Evolutionary conservation across 2,329 filamentous ascomycete species (phyloP).

Genomic region (Hypomyces rosellus): DNA sequence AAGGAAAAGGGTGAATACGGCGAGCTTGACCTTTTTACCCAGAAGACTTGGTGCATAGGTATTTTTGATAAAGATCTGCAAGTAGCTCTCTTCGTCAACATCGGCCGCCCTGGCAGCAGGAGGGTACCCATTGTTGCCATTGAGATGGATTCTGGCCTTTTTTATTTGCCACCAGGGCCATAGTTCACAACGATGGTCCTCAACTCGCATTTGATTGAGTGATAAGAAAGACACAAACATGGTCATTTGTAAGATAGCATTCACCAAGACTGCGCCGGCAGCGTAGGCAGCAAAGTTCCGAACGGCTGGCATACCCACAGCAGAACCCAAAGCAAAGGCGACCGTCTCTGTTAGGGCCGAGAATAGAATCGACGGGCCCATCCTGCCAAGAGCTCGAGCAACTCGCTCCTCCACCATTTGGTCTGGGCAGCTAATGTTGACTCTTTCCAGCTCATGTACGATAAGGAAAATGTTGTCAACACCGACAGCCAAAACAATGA

Average conservation of each 20-base stretch:
- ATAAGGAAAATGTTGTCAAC: constrained; percentile 99
- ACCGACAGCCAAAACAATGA: constrained; percentile 90
- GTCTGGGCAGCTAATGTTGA: constrained; percentile 88
- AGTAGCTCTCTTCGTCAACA: constrained; percentile 71
- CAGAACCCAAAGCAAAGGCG: constrained; percentile 85
- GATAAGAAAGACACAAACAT: constrained; percentile 92
- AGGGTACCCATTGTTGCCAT: constrained; percentile 47
- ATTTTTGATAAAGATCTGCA: constrained; percentile 87
- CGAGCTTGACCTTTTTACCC: constrained; percentile 70
- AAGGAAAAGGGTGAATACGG: constrained; percentile 73
- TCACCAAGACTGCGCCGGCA: constrained; percentile 92
- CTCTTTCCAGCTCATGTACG: constrained; percentile 93
- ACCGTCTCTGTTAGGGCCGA: constrained; percentile 93
- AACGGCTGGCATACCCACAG: constrained; percentile 96
- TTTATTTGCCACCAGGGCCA: constrained; percentile 82
- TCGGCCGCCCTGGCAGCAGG: constrained; percentile 57
- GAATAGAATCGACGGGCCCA: constrained; percentile 93
- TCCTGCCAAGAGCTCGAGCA: constrained; percentile 82
- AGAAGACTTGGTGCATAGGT: constrained; percentile 79
- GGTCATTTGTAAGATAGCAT: constrained; percentile 92
- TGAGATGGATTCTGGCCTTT: constrained; percentile 62
- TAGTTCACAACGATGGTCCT: constrained; percentile 83
- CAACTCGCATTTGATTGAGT: constrained; percentile 84
- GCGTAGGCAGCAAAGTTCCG: constrained; percentile 96
- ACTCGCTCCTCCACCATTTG: constrained; percentile 81